Conservation (phyloP, 228 moss, liverwort and hornwort species). For the Sphagnum magellanicum region DNA sequence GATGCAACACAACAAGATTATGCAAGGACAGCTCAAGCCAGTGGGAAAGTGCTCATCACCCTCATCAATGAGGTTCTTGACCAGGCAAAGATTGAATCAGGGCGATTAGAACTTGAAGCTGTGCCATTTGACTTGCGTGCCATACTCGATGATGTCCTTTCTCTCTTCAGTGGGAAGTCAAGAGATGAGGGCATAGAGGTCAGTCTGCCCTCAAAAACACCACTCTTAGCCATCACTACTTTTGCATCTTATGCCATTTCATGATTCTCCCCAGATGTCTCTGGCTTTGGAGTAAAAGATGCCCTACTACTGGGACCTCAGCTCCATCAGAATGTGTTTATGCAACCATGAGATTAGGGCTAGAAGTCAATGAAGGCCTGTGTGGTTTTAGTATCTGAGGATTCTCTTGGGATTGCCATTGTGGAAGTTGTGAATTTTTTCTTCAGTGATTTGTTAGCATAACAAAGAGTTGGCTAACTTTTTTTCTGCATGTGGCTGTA, state of each 20-base stretch:
- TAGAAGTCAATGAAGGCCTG: neutral
- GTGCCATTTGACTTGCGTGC: slow-evolving; percentile 62
- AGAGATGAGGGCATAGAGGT: slow-evolving; percentile 64
- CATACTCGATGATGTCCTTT: slow-evolving; percentile 66
- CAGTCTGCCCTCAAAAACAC: neutral
- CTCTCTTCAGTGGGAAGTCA: slow-evolving; percentile 63
- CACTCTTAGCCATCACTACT: neutral
- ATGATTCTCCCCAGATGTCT: neutral
- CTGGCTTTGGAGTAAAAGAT: neutral
- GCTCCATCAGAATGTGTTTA: neutral
- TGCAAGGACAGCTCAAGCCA: slow-evolving; percentile 60
- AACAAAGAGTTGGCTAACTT: too few relatives aligned
- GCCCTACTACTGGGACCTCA: neutral
- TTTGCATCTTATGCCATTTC: neutral
- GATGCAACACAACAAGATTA: slow-evolving; percentile 56
- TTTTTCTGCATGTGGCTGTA: too few relatives aligned
- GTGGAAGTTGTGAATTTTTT: too few relatives aligned
- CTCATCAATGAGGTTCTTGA: slow-evolving; percentile 73
- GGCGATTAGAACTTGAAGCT: slow-evolving; percentile 57
- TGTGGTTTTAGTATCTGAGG: too few relatives aligned
- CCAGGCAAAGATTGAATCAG: slow-evolving; percentile 71
- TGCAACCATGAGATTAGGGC: slow-evolving; percentile 11
- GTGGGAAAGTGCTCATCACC: slow-evolving; percentile 70
- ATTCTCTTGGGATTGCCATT: too few relatives aligned
- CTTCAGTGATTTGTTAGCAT: too few relatives aligned